Base-by-base conservation (phyloP, 148 eudicot species). In the Hydrangea macrophylla region DNA sequence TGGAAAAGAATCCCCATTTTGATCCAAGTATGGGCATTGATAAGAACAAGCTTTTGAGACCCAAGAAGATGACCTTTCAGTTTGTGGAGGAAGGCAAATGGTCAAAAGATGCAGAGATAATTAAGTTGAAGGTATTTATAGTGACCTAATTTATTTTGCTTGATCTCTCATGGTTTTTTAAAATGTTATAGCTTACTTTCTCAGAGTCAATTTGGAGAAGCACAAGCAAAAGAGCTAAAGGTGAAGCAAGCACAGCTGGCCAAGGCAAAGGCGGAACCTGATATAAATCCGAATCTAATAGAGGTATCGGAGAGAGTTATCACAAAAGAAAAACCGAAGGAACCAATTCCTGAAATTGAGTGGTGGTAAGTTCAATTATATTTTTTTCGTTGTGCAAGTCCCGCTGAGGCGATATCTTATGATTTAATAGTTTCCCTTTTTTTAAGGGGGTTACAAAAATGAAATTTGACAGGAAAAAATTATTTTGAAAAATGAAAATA, bases 21-120 rank as follows among this genome's bases (percentile, higher is more conserved):
- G 98, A 94, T 76, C 79, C 96, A 2, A 81, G 89, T 75, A 89
- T 94, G 99, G 97, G 96, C 56, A 87, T 94, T 30, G 78, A 94
- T 73, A 82, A 92, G 55, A 85, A 72, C 62, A 90, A 94, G 79
- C 79, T 94, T 62, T 83, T 94, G 64, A 86, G 99, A 79, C 97
- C 99, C 58, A 94, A 88, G 79, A 88, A 83, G 69, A 76, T 80
- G 81, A 79, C 60, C 48, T 90, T 94, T 74, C 99, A 81, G 82
- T 94, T 94, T 84, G 99, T 90, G n/a, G 97, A 91, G 77, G 99
- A 94, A 89, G 99, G 99, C 36, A 91, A 91, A 83, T 94, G 99
- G 99, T 81, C 99, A 17, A 89, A 73, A 77, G 99, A 94, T 23
- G 97, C 99, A 68, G 97, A 94, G 79, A 85, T 84, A 2, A 83